Base-by-base conservation (phyloP, 2,329 filamentous ascomycete species). In the Drechslera avenae region DNA sequence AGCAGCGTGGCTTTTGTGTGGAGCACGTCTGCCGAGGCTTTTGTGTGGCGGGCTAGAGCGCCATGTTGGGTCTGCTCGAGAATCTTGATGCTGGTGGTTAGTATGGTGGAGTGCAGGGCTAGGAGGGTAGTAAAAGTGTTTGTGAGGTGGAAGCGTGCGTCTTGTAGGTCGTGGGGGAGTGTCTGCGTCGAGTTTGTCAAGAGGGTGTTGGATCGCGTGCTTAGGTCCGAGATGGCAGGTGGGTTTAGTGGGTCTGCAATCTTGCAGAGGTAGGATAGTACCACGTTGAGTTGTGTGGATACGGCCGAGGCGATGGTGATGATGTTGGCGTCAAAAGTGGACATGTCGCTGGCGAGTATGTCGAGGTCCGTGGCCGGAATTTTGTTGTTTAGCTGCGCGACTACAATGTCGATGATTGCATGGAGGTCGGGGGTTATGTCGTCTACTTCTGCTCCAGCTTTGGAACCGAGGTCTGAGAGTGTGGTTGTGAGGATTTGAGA, bases 61-160 rank as follows among this genome's bases (percentile, higher is more conserved):
- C 78, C 78, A 55, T 80, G 76, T 30, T 78, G 73, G 0, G 73
- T 77, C 53, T 79, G 78, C 59, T 81, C 78, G 6, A 80, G 70
- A 28, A 74, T 69, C 13, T 68, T 69, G 40, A 81, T 76, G 32
- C 64, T 60, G n/a, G 66, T 60, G 34, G 73, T 67, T 9, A 78
- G 66, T 14, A 76, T 55, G 16, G 65, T 37, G 21, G 72, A 69
- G 54, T 79, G 74, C 0, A 70, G 57, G 3, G 54, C 41, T 5
- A 78, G 72, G 1, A 78, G 58, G 1, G 60, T 34, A 1, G 66
- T 61, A 2, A 67, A 51, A 4, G 69, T 65, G 14, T 75, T 67
- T 2, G 74, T 67, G 4, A 78, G 62, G 4, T 64, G 39, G 1
- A 71, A 56, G 12, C 70, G 72, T 1, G 66, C 56, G 4, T 51